A percentile compares a stretch with the other conserved stretches of the same genome.
Evolutionary conservation across 2,329 filamentous ascomycete species (phyloP).

Genomic region (Phymatotrichopsis omnivora): DNA sequence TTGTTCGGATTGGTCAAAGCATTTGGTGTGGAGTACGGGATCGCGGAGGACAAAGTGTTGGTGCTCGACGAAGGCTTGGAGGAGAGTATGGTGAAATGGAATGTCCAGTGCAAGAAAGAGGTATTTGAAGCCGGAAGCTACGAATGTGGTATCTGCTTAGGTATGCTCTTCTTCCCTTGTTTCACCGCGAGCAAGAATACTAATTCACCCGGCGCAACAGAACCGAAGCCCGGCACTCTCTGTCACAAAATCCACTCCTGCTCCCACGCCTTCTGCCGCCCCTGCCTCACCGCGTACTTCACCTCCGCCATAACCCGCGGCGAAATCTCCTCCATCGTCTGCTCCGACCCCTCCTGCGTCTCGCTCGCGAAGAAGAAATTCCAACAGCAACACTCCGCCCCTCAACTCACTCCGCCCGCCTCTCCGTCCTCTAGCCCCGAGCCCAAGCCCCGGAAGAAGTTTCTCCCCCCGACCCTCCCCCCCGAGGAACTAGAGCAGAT

Average conservation of each 20-base stretch:
- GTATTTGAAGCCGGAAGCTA: conserved; percentile 13
- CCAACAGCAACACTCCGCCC: conserved; percentile 29
- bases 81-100: no score
- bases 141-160: conserved; percentile 25
- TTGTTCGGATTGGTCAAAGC: conserved; percentile 48
- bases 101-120: conserved; percentile 48
- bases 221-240: conserved; percentile 74
- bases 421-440: neutral
- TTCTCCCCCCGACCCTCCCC: conserved; percentile 28
- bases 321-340: conserved; percentile 67
- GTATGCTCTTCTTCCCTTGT: no score
- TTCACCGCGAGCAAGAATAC: no score
- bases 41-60: conserved; percentile 52
- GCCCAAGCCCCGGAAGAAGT: neutral
- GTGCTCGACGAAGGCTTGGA: conserved; percentile 69
- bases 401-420: conserved; percentile 23
- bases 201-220: no score
- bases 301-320: conserved; percentile 78
- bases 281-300: conserved; percentile 87
- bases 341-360: conserved; percentile 62
- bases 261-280: conserved; percentile 78
- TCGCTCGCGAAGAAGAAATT: no score
- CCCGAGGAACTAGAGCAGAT: conserved; percentile 43
- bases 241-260: conserved; percentile 79
- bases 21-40: conserved; percentile 41